phyloP scores from a whole-genome alignment of 768 basidiomycete species.

The Thelephora ganbajun region DNA sequence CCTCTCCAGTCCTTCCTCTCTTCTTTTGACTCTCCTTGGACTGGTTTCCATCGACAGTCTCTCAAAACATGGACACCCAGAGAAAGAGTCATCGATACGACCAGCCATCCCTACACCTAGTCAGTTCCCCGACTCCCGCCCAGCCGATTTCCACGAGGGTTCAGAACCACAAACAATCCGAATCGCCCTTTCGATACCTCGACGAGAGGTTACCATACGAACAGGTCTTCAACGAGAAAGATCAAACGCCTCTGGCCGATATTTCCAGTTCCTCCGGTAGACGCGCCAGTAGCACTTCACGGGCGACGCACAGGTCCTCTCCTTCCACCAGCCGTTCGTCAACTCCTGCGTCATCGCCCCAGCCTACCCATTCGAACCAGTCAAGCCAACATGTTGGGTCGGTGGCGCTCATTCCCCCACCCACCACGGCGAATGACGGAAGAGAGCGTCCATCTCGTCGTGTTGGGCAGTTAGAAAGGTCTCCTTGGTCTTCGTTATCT shows the following conservation, averaged over 20 bases:
- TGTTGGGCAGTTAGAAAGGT: background rate
- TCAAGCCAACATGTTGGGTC: conserved; percentile 1
- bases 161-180: conserved; percentile 11
- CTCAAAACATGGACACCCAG: conserved; percentile 13
- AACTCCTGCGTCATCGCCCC: background rate
- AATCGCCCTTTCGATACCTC: conserved; percentile 22
- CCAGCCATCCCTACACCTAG: conserved; percentile 7
- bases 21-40: conserved; percentile 12
- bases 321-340: background rate
- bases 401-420: conserved; percentile 4
- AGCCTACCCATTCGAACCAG: background rate
- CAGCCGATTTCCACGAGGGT: conserved; percentile 5
- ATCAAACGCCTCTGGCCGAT: background rate
- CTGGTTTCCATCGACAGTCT: conserved; percentile 15
- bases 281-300: background rate
- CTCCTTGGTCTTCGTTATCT: conserved; percentile 31
- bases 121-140: conserved; percentile 13
- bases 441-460: background rate
- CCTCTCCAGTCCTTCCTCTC: conserved; percentile 5
- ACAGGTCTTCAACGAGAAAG: background rate
- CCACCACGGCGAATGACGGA: background rate
- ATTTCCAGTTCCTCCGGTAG: background rate
- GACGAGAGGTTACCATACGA: conserved; percentile 8
- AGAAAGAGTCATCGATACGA: conserved; percentile 4
- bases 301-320: background rate